Percentiles rank a stretch among this genome's conserved stretches.
These are phyloP conservation scores for Lupinus albus DNA, from an alignment of 306 rosid genomes.

Conservation along the genomic window DNA sequence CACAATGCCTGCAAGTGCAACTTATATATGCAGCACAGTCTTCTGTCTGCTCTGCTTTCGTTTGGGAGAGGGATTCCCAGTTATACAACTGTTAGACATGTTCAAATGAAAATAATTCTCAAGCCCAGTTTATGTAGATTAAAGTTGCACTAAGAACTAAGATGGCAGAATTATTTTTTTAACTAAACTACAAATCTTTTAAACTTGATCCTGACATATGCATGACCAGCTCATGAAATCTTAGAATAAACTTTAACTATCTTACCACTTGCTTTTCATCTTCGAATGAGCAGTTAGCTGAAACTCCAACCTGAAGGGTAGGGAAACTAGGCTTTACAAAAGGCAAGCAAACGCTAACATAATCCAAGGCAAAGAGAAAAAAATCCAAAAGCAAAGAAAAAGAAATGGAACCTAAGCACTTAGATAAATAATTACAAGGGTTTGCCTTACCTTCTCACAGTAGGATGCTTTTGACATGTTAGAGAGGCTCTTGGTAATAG, in stretches of 20 bases:
- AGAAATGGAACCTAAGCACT: conserved; percentile 12
- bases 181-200: neutral
- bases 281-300: conserved; percentile 45
- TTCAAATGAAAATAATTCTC: conserved; percentile 41
- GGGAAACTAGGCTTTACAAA: conserved; percentile 29
- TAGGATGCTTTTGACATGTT: conserved; percentile 66
- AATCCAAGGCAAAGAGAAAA: conserved; percentile 3
- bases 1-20: conserved; percentile 75
- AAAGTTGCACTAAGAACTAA: no score
- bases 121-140: conserved; percentile 20
- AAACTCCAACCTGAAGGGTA: conserved; percentile 57
- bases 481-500: conserved; percentile 74
- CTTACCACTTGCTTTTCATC: conserved; percentile 64
- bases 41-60: conserved; percentile 64
- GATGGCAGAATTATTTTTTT: neutral
- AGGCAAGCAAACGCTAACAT: conserved; percentile 19
- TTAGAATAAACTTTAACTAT: conserved; percentile 5
- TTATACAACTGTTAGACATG: conserved; percentile 50
- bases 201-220: conserved; percentile 7
- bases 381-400: conserved; percentile 16
- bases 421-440: conserved; percentile 29
- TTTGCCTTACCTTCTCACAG: conserved; percentile 63
- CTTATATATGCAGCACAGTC: conserved; percentile 44
- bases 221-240: conserved; percentile 15
- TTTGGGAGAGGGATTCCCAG: conserved; percentile 57